phyloP scores from a whole-genome alignment of 306 rosid genomes.

The Trichosanthes truncata region DNA sequence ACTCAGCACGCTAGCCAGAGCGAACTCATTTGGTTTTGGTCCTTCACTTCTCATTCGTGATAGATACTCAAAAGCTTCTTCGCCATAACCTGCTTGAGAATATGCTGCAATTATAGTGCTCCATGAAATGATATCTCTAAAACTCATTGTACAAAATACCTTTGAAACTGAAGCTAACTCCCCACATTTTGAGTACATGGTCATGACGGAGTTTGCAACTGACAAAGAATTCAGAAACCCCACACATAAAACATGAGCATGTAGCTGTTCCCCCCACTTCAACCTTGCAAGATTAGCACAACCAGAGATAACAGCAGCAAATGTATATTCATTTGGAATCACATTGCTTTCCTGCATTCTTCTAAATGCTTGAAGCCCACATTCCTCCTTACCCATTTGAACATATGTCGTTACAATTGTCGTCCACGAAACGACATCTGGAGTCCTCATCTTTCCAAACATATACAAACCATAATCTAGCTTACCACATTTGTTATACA shows the following conservation, averaged over 20 bases:
- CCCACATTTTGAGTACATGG: conserved; percentile 65
- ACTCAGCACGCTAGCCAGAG: conserved; percentile 63
- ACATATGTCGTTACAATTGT: conserved; percentile 37
- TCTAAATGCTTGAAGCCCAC: conserved; percentile 44
- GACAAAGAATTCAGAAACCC: conserved; percentile 49
- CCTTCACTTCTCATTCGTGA: conserved; percentile 71
- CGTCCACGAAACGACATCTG: conserved; percentile 82
- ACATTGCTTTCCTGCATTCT: conserved; percentile 50
- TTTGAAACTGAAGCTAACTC: conserved; percentile 41
- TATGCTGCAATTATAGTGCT: conserved; percentile 67
- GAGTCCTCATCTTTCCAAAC: conserved; percentile 44
- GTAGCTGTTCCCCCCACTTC: conserved; percentile 61
- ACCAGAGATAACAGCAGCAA: conserved; percentile 53
- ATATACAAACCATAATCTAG: conserved; percentile 43
- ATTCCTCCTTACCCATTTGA: conserved; percentile 46
- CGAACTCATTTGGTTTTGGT: conserved; percentile 57
- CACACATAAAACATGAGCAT: conserved; percentile 36
- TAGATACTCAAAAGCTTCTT: conserved; percentile 56
- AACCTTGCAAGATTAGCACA: conserved; percentile 46
- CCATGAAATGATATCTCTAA: conserved; percentile 73
- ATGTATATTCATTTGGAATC: conserved; percentile 63
- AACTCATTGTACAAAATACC: conserved; percentile 38
- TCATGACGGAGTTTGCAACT: conserved; percentile 56
- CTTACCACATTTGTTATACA: conserved; percentile 75
- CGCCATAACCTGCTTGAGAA: conserved; percentile 65